Base-by-base conservation (phyloP, 495 filamentous ascomycete genomes). In the Penicillium egyptiacum region DNA sequence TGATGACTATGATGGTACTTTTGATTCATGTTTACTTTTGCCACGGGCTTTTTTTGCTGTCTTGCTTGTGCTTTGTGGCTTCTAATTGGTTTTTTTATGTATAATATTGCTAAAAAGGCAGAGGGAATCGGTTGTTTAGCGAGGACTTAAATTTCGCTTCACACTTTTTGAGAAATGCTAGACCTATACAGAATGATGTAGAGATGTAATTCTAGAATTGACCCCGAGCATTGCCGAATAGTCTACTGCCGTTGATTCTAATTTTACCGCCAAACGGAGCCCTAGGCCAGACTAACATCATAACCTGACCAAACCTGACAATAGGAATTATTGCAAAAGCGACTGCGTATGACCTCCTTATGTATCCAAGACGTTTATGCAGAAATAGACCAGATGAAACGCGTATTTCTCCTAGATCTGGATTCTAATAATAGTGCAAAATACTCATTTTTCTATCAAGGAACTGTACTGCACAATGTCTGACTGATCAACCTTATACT, bases 31-130 rank as follows among this genome's bases (percentile, higher is more conserved):
- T 19, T 17, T 20, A 26, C 26, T 14, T 14, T 28, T 20, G 30
- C 25, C 16, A 25, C 10, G 11, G 17, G 20, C 4, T 9, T 25
- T 1, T 7, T 49, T 49, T 22, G 28, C 35, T 39, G n/a, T 6
- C 8, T 39, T 39, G 5, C 3, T 51, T 51, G 31, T 11, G 2
- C 33, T 8, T 40, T 12, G 2, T 40, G 31, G 14, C 10, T 30
- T 14, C 23, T 37, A 19, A 5, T 35, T 35, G 48, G 19, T 17
- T 23, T 2, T 25, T 40, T 33, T 2, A 43, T 53, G 43, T 46
- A 46, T 40, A 17, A 35, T 20, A 55, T 23, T 25, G 31, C 16
- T 37, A 16, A n/a, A n/a, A n/a, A n/a, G 53, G 53, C 30, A 46
- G 26, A 26, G 2, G 30, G 43, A 9, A 43, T 51, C 7, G 26